A percentile compares a stretch with the other conserved stretches of the same genome.
Conservation (phyloP, 192 early-diverging fungal species). For the Coemansia asiatica region DNA sequence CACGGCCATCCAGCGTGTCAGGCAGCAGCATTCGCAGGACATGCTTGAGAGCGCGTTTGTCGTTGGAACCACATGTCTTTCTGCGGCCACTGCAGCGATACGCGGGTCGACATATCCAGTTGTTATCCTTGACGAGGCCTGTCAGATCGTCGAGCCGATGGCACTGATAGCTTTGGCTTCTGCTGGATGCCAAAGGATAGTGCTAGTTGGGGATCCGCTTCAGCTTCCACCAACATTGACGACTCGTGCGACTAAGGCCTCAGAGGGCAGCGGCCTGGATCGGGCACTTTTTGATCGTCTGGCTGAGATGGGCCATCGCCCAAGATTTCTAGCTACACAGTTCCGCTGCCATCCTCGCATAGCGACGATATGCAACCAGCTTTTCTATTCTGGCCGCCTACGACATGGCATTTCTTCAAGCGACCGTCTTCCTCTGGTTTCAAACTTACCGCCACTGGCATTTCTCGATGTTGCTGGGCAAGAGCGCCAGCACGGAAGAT, state of each 20-base stretch:
- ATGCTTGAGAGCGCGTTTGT: constrained; percentile 54
- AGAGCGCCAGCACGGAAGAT: constrained; percentile 43
- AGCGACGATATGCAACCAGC: constrained; percentile 43
- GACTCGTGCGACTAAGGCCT: constrained; percentile 43
- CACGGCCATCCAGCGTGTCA: constrained; percentile 37
- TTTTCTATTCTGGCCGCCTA: constrained; percentile 49
- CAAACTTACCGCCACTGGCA: constrained; percentile 37
- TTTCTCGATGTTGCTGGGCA: constrained; percentile 49
- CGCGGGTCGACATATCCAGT: constrained; percentile 61
- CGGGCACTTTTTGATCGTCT: constrained; percentile 82
- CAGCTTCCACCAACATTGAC: constrained; percentile 85
- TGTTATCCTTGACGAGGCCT: constrained; percentile 84
- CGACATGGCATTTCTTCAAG: constrained; percentile 30
- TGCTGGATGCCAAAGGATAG: constrained; percentile 59
- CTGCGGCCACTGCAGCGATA: constrained; percentile 73
- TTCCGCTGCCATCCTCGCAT: constrained; percentile 59
- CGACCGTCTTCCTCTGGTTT: constrained; percentile 32
- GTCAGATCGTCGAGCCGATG: constrained; percentile 87
- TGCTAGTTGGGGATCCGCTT: constrained; percentile 86
- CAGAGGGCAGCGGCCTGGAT: constrained; percentile 66
- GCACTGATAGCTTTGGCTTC: constrained; percentile 75
- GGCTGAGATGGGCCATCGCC: constrained; percentile 49
- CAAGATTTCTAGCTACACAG: constrained; percentile 48
- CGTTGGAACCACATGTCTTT: constrained; percentile 76
- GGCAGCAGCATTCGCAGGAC: constrained; percentile 44